Evolutionary conservation across 2,329 filamentous ascomycete genomes (phyloP).

Genomic region (Aspergillus fructus): DNA sequence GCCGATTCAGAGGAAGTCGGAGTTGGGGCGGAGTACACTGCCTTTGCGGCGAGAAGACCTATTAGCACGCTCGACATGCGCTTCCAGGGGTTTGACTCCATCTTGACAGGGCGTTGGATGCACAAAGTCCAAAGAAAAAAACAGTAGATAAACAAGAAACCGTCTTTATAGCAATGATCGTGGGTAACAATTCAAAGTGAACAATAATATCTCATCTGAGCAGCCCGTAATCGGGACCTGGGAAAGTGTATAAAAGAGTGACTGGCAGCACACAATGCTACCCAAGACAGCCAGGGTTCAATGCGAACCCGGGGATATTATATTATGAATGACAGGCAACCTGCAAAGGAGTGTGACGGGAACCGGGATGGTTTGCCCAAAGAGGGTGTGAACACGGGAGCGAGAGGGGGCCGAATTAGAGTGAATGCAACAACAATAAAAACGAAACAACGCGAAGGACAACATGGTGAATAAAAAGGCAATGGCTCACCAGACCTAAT

Average conservation of each 20-base stretch:
- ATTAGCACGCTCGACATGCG: slow-evolving; percentile 33
- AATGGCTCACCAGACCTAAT: slow-evolving; percentile 15
- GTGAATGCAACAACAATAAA: neutral
- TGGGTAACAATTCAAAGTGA: neutral
- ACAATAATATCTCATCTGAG: neutral
- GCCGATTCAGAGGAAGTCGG: slow-evolving; percentile 13
- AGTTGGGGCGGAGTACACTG: slow-evolving; percentile 26
- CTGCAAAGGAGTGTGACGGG: slow-evolving; percentile 7
- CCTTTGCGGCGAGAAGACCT: slow-evolving; percentile 33
- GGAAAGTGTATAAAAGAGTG: neutral
- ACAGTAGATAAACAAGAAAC: neutral
- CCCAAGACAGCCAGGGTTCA: neutral
- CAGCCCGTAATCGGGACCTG: neutral
- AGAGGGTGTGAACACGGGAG: neutral
- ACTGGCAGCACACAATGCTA: neutral
- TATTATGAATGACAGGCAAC: neutral
- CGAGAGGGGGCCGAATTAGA: neutral
- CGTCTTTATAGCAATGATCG: neutral
- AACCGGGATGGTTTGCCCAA: neutral
- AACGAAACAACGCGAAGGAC: neutral
- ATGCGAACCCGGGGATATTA: neutral
- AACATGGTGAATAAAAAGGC: slow-evolving; percentile 11
- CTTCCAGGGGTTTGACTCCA: slow-evolving; percentile 24
- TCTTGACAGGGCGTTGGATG: slow-evolving; percentile 9
- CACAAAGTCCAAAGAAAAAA: neutral